Conservation (phyloP, 2,329 filamentous ascomycete species). For the Paraphoma chrysanthemicola region DNA sequence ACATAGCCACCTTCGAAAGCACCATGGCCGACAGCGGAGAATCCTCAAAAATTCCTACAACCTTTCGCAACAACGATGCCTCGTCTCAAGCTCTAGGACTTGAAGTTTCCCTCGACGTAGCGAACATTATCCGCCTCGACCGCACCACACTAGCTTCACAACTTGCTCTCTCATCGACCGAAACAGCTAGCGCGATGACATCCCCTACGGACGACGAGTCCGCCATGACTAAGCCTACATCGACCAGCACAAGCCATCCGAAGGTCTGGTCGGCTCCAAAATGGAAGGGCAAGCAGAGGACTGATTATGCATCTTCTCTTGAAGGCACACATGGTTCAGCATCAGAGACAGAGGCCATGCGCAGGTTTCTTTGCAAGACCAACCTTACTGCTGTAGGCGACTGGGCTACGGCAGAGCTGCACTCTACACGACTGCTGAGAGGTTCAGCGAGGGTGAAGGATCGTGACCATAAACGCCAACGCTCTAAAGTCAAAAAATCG, state of each 20-base stretch:
- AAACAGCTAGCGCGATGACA: constrained; percentile 14
- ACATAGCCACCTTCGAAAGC: constrained; percentile 29
- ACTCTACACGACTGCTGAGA: constrained; percentile 13
- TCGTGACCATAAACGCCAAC: constrained; percentile 9
- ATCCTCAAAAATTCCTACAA: constrained; percentile 14
- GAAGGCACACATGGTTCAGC: constrained; percentile 35
- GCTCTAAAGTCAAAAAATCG: constrained; percentile 27
- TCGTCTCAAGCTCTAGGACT: constrained; percentile 21
- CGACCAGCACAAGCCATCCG: constrained; percentile 29
- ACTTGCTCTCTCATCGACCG: constrained; percentile 12
- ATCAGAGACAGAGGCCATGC: constrained; percentile 26
- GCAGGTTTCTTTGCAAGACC: constrained; percentile 8
- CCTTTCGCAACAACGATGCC: constrained; percentile 25
- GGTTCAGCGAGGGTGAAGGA: constrained; percentile 16
- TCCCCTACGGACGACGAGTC: constrained; percentile 28
- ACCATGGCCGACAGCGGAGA: constrained; percentile 17
- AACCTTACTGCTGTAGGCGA: constrained; percentile 24
- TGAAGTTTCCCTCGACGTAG: constrained; percentile 11
- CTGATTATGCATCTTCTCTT: constrained; percentile 27
- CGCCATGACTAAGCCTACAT: constrained; percentile 35
- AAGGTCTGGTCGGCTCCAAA: constrained; percentile 4
- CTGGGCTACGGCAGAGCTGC: constrained; percentile 18
- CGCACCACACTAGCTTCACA: constrained; percentile 11
- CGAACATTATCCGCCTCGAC: constrained; percentile 23
- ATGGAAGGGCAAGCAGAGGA: constrained; percentile 23